Evolutionary conservation across 2,329 filamentous ascomycete genomes (phyloP).

Genomic region (Fusarium solani-melongenae): DNA sequence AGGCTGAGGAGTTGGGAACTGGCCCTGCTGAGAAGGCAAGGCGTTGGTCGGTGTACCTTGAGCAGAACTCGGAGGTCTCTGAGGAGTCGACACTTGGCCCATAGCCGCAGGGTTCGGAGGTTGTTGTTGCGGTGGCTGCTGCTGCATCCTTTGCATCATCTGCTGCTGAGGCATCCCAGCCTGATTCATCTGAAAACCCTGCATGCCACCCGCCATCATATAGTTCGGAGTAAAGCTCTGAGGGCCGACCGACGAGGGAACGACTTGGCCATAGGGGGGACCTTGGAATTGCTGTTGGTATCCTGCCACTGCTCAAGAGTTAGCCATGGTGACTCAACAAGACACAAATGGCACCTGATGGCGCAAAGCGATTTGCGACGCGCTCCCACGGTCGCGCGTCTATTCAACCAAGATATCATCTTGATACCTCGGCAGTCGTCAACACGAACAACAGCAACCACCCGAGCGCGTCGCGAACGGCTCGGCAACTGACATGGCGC

Average conservation of each 20-base stretch:
- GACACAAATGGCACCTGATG: conserved; percentile 1
- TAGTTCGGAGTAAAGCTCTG: conserved; percentile 62
- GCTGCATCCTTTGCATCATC: conserved; percentile 43
- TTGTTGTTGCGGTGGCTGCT: conserved; percentile 50
- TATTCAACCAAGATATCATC: neutral
- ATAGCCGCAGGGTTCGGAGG: conserved; percentile 36
- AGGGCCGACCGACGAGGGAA: conserved; percentile 60
- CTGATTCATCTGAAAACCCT: conserved; percentile 67
- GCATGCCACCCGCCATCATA: conserved; percentile 66
- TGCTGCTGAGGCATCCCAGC: conserved; percentile 60
- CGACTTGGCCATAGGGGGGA: conserved; percentile 66
- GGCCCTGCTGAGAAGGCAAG: conserved; percentile 45
- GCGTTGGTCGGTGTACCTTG: conserved; percentile 46
- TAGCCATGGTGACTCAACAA: conserved; percentile 19
- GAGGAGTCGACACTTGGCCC: conserved; percentile 47
- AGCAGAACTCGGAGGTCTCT: conserved; percentile 48
- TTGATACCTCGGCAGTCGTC: neutral
- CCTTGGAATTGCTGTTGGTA: conserved; percentile 69
- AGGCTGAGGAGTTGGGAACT: conserved; percentile 51
- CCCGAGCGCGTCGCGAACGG: conserved; percentile 5
- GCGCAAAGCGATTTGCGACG: conserved; percentile 33
- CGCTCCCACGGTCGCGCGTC: conserved; percentile 11
- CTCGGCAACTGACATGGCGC: conserved; percentile 13
- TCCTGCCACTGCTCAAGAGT: conserved; percentile 60
- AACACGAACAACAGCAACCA: neutral